These are phyloP conservation scores for Sequoia sempervirens DNA, from an alignment of 75 land plant species.

Conservation along the genomic window DNA sequence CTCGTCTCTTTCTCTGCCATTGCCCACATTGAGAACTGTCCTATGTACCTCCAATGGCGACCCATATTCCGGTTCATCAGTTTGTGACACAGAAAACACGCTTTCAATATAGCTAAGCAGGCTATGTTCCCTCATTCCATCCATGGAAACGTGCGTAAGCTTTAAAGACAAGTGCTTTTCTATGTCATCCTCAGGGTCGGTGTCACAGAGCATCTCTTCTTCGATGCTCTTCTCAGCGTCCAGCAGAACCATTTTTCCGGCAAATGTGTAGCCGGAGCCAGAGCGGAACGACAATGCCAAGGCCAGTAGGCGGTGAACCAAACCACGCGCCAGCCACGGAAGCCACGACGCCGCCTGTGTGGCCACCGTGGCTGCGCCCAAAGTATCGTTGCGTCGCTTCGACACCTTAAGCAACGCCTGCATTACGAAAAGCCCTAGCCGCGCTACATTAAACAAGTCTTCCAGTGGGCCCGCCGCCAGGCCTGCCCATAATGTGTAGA, in stretches of 20 bases:
- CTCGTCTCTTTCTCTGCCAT: neutral
- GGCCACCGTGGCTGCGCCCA: slow-evolving; percentile 12
- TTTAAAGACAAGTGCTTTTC: slow-evolving; percentile 23
- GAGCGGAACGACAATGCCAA: slow-evolving; percentile 35
- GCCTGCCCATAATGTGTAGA: slow-evolving; percentile 38
- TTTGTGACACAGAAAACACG: slow-evolving; percentile 29
- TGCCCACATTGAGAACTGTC: neutral
- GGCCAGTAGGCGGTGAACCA: slow-evolving; percentile 35
- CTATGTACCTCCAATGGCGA: neutral
- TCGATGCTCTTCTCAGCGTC: slow-evolving; percentile 19
- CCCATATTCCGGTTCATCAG: slow-evolving; percentile 4
- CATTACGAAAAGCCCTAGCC: slow-evolving; percentile 14
- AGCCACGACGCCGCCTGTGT: slow-evolving; percentile 25
- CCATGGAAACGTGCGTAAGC: slow-evolving; percentile 22
- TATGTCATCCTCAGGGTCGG: neutral
- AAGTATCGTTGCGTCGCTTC: neutral
- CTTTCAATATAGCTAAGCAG: slow-evolving; percentile 39
- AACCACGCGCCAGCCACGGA: slow-evolving; percentile 22
- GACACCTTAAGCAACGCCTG: neutral
- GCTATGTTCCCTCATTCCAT: slow-evolving; percentile 26
- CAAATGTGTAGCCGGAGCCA: slow-evolving; percentile 36
- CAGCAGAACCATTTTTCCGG: slow-evolving; percentile 38
- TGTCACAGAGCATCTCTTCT: slow-evolving; percentile 8
- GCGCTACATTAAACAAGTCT: slow-evolving; percentile 23
- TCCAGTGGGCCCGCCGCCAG: slow-evolving; percentile 31